Evolutionary conservation across 305 asterid genomes (phyloP).

Genomic region (Euphrasia arctica): DNA sequence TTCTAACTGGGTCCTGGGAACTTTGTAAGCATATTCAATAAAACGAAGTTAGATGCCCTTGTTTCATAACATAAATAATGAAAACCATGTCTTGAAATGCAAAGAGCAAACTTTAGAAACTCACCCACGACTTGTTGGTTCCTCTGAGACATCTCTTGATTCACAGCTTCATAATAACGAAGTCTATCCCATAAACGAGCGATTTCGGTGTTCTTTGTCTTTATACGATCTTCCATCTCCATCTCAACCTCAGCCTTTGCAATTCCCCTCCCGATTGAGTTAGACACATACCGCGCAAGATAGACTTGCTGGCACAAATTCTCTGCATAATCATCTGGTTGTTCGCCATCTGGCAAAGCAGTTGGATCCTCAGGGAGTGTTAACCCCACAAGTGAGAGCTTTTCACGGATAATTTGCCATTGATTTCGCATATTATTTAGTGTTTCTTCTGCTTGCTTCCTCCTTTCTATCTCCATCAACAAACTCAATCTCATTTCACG

Average conservation of each 20-base stretch:
- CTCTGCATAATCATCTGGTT: constrained; percentile 32
- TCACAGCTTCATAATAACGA: constrained; percentile 80
- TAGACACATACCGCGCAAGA: constrained; percentile 62
- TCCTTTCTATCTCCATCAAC: constrained; percentile 77
- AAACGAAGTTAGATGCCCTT: too few species aligned
- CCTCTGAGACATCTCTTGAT: constrained; percentile 90
- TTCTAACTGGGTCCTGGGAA: too few species aligned
- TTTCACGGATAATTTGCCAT: constrained; percentile 62
- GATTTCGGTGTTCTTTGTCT: constrained; percentile 70
- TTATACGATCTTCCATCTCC: constrained; percentile 79
- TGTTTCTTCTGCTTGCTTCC: constrained; percentile 84
- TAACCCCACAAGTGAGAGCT: constrained; percentile 61
- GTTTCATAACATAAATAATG: too few species aligned
- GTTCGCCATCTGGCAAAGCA: constrained; percentile 39
- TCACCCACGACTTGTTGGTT: constrained; percentile 92
- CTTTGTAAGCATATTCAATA: too few species aligned
- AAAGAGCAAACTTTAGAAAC: constrained; percentile 1
- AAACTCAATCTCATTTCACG: constrained; percentile 64
- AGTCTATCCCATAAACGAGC: constrained; percentile 81
- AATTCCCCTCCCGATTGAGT: constrained; percentile 75
- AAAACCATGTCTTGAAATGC: constrained; percentile 18
- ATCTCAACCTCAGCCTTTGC: constrained; percentile 84
- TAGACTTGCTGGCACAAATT: constrained; percentile 52
- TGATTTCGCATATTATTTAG: constrained; percentile 47
- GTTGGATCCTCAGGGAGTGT: constrained; percentile 54